Base-by-base conservation (phyloP, 257 asterid genomes). In the Anisodus tanguticus region DNA sequence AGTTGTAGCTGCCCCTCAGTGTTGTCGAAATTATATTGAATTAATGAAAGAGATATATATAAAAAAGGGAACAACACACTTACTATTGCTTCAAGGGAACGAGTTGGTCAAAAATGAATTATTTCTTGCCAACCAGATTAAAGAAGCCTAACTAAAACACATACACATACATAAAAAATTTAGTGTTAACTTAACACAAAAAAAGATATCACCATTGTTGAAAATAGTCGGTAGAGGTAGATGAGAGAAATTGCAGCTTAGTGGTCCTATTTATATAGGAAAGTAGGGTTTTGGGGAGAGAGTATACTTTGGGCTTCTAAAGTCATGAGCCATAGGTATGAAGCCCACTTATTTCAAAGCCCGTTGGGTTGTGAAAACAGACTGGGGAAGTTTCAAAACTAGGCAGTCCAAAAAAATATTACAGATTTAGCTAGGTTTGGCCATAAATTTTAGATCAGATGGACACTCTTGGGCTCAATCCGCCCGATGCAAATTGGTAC, bases 51-150 rank as follows among this genome's bases (percentile, higher is more conserved):
- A 68, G 53, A 68, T 15, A 68, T 4, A 15, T 3, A 22, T 49
- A 69, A 39, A 39, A 49, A 69, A 16, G 12, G 53, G 41, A 22
- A 2, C 31, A 69, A 69, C 77, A 69, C 77, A 69, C 3, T 69
- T 39, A 4, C 0, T 69, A 69, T 69, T 7, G 78, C 78, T 69
- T 69, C 78, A 69, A 69, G 78, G 78, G 78, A 69, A 69, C 78
- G 78, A 69, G 53, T 69, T 39, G 78, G 54, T 39, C 78, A 69
- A 69, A 69, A 69, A 69, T 69, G n/a, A 4, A 69, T 8, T 69
- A 39, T 8, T 39, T 69, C 31, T 69, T 69, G 78, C 78, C 78
- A 69, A 69, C 78, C 78, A 69, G 78, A 69, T 67, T 69, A 69
- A 41, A 69, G 78, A 69, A 69, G 78, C 78, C 4, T 15, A 55